Conservation (phyloP, 2,329 filamentous ascomycete species). For the Diaporthe ilicicola region DNA sequence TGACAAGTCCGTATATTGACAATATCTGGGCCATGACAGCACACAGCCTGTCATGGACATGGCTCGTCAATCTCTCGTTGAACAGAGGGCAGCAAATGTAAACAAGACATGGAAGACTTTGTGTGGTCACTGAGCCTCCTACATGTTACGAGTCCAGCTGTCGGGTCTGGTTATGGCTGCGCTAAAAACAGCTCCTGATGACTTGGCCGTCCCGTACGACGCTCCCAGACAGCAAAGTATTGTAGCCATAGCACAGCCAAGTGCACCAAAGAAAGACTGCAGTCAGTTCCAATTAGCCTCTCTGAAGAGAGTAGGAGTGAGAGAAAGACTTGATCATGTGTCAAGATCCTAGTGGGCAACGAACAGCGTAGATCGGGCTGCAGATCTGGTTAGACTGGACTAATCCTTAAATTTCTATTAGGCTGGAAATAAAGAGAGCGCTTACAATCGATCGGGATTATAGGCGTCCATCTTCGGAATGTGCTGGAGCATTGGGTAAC, state of each 20-base stretch:
- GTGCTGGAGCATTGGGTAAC: background rate
- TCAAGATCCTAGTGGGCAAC: background rate
- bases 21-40: conserved; percentile 99
- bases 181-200: conserved; percentile 95
- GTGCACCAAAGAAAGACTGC: conserved; percentile 90
- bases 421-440: accelerated
- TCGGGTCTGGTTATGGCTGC: conserved; percentile 98
- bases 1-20: conserved; percentile 94
- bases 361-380: conserved; percentile 9
- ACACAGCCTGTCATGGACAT: background rate
- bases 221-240: conserved; percentile 70
- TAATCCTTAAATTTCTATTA: background rate
- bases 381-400: background rate
- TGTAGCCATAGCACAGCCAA: conserved; percentile 81
- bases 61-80: background rate
- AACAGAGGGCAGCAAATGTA: background rate
- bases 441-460: conserved; percentile 7
- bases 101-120: background rate
- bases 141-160: conserved; percentile 21
- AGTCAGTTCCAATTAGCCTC: background rate
- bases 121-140: background rate
- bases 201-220: conserved; percentile 98
- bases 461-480: background rate
- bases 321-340: too few species aligned
- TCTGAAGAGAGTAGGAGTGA: too few species aligned